Evolutionary conservation across 2,329 filamentous ascomycete species (phyloP), one percentile per base, ranked within the genome.

Genomic region (Pleomassaria siparia): DNA sequence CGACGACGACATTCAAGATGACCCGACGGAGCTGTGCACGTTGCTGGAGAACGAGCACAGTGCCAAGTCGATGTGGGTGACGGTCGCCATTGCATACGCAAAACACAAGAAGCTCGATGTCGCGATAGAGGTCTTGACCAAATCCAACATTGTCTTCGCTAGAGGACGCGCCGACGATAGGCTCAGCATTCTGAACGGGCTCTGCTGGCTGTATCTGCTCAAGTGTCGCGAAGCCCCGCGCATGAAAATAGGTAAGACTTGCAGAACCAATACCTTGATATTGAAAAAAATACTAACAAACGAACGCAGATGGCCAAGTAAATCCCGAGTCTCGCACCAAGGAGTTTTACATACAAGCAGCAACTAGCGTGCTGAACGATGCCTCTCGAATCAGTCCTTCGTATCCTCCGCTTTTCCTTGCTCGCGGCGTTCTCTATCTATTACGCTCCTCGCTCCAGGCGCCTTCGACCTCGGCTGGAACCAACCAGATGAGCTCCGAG

Each of bases 31-130:
- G 75, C 81, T 99, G 4, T 99, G 94, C 71, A 94, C 89, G 24
- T 81, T 99, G 42, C 84, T 99, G 54, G 92, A 99, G 74, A 95
- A 94, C 65, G 95, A 99, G 72, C 85, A 87, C 64, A 91, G 91
- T 13, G 87, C 89, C 29, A 91, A 92, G 63, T 89, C 86, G 43
- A 95, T 95, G 60, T 99, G 95, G 95, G 92, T 99, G 79, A 92
- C 90, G n/a, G 94, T 97, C 57, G 89, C 95, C 33, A 80, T 97
- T 49, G 92, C 92, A 40, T 99, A 99, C 67, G 92, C 94, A 32
- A 99, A 97, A 75, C 90, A 96, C 74, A 86, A 87, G 66, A 95
- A 95, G 74, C 83, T 94, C 53, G 91, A 96, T 66, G 88, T 94
- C 74, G 84, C 84, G 43, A 81, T 87, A 51, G 83, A 86, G 53